phyloP scores from a whole-genome alignment of 164 flowering plant species.

The Berberis vulgaris region DNA sequence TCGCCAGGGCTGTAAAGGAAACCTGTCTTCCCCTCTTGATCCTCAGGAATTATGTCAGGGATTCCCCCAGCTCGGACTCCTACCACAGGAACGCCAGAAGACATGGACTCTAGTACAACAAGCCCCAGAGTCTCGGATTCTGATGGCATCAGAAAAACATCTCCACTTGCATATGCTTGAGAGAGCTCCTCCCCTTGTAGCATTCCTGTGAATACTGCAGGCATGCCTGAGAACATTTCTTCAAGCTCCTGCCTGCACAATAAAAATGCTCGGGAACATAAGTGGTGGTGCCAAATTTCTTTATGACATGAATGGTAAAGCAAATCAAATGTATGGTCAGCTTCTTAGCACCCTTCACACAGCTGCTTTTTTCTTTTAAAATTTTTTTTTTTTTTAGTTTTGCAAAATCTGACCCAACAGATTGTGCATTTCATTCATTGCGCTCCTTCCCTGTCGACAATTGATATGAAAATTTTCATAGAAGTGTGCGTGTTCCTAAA shows the following conservation, averaged over 20 bases:
- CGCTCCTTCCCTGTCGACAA: too few species aligned
- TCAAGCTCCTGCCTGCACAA: constrained; percentile 72
- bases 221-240: constrained; percentile 77
- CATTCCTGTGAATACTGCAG: constrained; percentile 94
- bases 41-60: constrained; percentile 79
- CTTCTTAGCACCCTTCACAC: too few species aligned
- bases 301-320: neutral
- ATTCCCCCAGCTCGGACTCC: constrained; percentile 95
- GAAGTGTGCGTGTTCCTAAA: too few species aligned
- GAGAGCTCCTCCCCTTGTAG: constrained; percentile 90
- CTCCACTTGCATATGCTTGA: constrained; percentile 97
- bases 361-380: too few species aligned
- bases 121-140: constrained; percentile 97
- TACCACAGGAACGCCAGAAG: constrained; percentile 92
- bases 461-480: too few species aligned
- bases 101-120: constrained; percentile 96
- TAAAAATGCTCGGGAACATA: neutral
- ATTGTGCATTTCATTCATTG: too few species aligned
- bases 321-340: neutral
- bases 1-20: constrained; percentile 74
- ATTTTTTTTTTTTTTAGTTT: too few species aligned
- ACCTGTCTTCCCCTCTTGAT: constrained; percentile 72
- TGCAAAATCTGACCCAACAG: too few species aligned
- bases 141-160: constrained; percentile 93
- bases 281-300: neutral